Evolutionary conservation across 2,329 filamentous ascomycete species (phyloP).

Genomic region (Plenodomus lindquistii): DNA sequence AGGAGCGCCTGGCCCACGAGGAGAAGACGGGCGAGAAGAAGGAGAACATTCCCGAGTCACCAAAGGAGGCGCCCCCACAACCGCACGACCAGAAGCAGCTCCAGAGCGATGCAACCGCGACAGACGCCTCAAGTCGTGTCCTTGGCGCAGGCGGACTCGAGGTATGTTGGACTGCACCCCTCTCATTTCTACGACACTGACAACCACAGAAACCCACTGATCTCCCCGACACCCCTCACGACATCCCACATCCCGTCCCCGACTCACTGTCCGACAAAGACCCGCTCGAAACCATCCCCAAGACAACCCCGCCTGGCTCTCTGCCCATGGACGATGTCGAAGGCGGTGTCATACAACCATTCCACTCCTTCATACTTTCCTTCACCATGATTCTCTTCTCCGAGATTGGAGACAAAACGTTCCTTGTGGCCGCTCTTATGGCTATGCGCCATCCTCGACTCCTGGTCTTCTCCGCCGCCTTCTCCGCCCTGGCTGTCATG

Average conservation of each 20-base stretch:
- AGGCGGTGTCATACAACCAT: slow-evolving; percentile 71
- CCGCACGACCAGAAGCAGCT: slow-evolving; percentile 76
- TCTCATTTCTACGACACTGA: slow-evolving; percentile 12
- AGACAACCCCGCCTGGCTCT: slow-evolving; percentile 28
- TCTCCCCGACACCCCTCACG: slow-evolving; percentile 76
- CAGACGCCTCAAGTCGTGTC: slow-evolving; percentile 21
- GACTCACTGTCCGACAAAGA: slow-evolving; percentile 66
- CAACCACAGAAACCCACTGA: slow-evolving; percentile 71
- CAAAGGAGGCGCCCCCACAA: slow-evolving; percentile 81
- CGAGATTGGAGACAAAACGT: slow-evolving; percentile 97
- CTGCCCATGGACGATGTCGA: slow-evolving; percentile 50
- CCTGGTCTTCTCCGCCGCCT: slow-evolving; percentile 93
- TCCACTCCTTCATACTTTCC: slow-evolving; percentile 88
- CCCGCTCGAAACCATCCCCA: slow-evolving; percentile 47
- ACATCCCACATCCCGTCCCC: slow-evolving; percentile 71
- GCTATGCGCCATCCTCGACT: slow-evolving; percentile 96
- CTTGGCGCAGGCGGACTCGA: slow-evolving; percentile 45
- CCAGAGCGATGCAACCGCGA: slow-evolving; percentile 17
- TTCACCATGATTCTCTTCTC: slow-evolving; percentile 98
- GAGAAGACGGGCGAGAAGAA: slow-evolving; percentile 65
- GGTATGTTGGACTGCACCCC: slow-evolving; percentile 21
- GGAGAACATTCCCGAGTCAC: slow-evolving; percentile 77
- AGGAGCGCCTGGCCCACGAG: slow-evolving; percentile 71
- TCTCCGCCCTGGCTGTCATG: slow-evolving; percentile 89
- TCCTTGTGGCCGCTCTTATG: slow-evolving; percentile 95